Percentiles rank a stretch among this genome's conserved stretches.
Conservation (phyloP, 179 eudicot species). For the Vitellaria paradoxa region DNA sequence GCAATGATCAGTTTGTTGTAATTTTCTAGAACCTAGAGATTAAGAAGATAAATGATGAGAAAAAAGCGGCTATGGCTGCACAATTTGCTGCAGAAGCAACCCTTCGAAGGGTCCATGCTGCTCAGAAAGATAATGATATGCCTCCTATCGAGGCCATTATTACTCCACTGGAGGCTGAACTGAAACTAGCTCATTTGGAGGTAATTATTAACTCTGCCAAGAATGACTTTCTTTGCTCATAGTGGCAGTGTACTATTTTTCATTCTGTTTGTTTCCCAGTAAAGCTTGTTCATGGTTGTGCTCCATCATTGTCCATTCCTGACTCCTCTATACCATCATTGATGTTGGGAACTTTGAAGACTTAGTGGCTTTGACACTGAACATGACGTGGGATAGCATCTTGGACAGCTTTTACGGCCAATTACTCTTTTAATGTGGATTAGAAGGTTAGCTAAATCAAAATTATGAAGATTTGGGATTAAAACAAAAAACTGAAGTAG, state of each 20-base stretch:
- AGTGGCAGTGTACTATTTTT: not conserved
- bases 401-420: too few species aligned
- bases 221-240: not conserved
- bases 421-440: too few species aligned
- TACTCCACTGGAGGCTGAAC: conserved; percentile 68
- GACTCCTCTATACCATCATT: not conserved
- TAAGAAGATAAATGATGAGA: conserved; percentile 62
- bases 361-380: too few species aligned
- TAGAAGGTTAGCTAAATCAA: too few species aligned
- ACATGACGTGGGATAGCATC: too few species aligned
- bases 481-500: too few species aligned
- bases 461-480: too few species aligned
- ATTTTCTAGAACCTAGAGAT: conserved; percentile 54
- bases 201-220: conserved; percentile 23
- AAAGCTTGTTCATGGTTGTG: not conserved
- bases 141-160: conserved; percentile 73
- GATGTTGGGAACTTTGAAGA: not conserved
- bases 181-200: conserved; percentile 54
- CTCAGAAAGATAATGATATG: conserved; percentile 68
- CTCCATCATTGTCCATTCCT: not conserved
- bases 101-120: conserved; percentile 69
- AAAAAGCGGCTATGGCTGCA: conserved; percentile 56
- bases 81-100: conserved; percentile 83
- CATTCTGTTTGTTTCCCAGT: not conserved
- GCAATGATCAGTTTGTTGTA: conserved; percentile 6